Conservation (phyloP, 352 stramenopile species). For the Globisporangium abappressorium region DNA sequence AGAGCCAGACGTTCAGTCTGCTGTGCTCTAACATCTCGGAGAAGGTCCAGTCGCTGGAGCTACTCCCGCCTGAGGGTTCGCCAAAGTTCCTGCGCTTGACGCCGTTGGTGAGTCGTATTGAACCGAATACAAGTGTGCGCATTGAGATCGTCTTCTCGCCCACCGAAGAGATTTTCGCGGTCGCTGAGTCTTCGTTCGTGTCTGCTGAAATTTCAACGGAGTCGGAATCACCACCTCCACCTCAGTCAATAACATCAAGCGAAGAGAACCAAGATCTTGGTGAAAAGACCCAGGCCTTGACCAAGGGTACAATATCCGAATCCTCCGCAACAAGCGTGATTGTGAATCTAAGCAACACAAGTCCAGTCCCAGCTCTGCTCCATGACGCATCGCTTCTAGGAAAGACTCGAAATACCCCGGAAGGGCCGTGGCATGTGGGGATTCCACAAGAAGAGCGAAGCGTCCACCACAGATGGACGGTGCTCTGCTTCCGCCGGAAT, state of each 20-base stretch:
- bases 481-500: slow-evolving; percentile 61
- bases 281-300: not conserved
- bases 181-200: slow-evolving; percentile 17
- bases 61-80: slow-evolving; percentile 28
- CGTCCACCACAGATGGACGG: slow-evolving; percentile 71
- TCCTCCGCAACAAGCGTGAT: not conserved
- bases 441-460: slow-evolving; percentile 50
- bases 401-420: not conserved
- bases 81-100: slow-evolving; percentile 45
- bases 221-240: not conserved
- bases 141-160: slow-evolving; percentile 86
- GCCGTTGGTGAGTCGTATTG: slow-evolving; percentile 59
- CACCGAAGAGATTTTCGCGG: slow-evolving; percentile 36
- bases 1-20: slow-evolving; percentile 33
- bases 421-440: slow-evolving; percentile 6
- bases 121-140: slow-evolving; percentile 35
- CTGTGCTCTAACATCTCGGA: slow-evolving; percentile 35
- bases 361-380: not conserved
- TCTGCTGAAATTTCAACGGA: not conserved
- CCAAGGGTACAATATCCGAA: not conserved
- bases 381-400: not conserved
- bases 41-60: slow-evolving; percentile 23
- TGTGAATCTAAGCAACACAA: slow-evolving; percentile 9
- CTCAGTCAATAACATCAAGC: not conserved
- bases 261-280: not conserved